A percentile compares a stretch with the other conserved stretches of the same genome.
Conservation (phyloP, 306 rosid species). For the Vigna angularis region DNA sequence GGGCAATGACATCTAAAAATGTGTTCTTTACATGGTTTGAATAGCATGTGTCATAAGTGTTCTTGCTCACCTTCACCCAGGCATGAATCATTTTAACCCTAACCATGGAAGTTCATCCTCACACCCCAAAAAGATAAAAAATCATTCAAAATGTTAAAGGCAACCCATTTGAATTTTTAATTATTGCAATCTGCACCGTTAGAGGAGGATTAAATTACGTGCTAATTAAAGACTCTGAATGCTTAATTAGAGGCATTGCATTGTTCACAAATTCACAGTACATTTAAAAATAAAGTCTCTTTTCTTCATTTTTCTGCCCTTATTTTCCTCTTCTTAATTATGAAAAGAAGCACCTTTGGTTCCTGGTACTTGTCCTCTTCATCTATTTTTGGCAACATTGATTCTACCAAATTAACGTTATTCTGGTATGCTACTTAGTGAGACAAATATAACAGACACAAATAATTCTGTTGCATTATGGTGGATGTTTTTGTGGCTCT, state of each 20-base stretch:
- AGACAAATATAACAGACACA: conserved; percentile 33
- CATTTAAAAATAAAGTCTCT: neutral
- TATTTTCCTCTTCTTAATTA: conserved; percentile 14
- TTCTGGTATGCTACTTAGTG: conserved; percentile 8
- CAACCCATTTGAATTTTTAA: conserved; percentile 39
- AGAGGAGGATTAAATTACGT: conserved; percentile 21
- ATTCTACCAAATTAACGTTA: conserved; percentile 8
- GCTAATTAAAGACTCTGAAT: conserved; percentile 2
- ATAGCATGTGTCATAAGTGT: conserved; percentile 32
- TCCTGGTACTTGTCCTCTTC: conserved; percentile 3
- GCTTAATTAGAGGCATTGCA: conserved; percentile 22
- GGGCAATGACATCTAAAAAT: neutral
- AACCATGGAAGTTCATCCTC: conserved; percentile 10
- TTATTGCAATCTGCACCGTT: conserved; percentile 35
- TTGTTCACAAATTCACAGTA: conserved; percentile 6
- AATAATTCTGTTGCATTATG: conserved; percentile 12
- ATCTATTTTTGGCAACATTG: conserved; percentile 12
- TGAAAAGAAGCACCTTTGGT: neutral
- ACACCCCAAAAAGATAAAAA: conserved; percentile 7
- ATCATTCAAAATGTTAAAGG: conserved; percentile 33
- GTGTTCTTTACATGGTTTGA: conserved; percentile 18
- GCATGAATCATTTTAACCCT: conserved; percentile 37
- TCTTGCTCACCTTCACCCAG: conserved; percentile 33
- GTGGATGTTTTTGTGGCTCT: neutral
- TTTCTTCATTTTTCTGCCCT: neutral